A percentile compares a stretch with the other conserved stretches of the same genome.
Conservation (phyloP, 108 stramenopile genomes). For the Cyclotella choctawhatcheeana region DNA sequence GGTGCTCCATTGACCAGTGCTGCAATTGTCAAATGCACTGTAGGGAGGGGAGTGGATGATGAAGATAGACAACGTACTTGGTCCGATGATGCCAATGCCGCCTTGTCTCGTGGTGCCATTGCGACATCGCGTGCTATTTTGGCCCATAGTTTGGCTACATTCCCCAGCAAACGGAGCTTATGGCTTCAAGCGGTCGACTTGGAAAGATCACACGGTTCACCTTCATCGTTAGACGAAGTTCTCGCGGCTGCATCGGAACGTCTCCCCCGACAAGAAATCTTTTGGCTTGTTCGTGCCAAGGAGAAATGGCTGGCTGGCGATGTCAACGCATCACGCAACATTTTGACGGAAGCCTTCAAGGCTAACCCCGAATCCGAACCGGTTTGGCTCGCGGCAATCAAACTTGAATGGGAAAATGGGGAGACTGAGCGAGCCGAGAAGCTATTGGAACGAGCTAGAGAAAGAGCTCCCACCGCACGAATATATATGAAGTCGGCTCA, state of each 20-base stretch:
- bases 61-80: slow-evolving; percentile 94
- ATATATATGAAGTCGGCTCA: slow-evolving; percentile 97
- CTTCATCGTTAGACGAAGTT: slow-evolving; percentile 73
- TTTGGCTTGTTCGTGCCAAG: slow-evolving; percentile 98
- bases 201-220: slow-evolving; percentile 87
- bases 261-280: slow-evolving; percentile 89
- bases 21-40: slow-evolving; percentile 87
- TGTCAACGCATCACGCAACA: slow-evolving; percentile 88
- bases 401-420: slow-evolving; percentile 97
- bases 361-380: slow-evolving; percentile 95
- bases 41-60: slow-evolving; percentile 91
- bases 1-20: slow-evolving; percentile 86
- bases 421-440: slow-evolving; percentile 89
- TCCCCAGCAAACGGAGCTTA: slow-evolving; percentile 82
- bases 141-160: slow-evolving; percentile 76
- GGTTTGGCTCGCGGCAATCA: slow-evolving; percentile 97
- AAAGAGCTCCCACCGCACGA: slow-evolving; percentile 80
- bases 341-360: slow-evolving; percentile 92
- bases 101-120: slow-evolving; percentile 67
- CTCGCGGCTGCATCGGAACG: slow-evolving; percentile 86
- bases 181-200: slow-evolving; percentile 94
- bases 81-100: slow-evolving; percentile 95
- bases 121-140: slow-evolving; percentile 90
- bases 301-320: slow-evolving; percentile 91
- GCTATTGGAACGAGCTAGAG: slow-evolving; percentile 86